These are phyloP conservation scores for Hyphopichia wangnamkhiaoensis DNA, from an alignment of 1,139 yeast genomes.

Conservation along the genomic window DNA sequence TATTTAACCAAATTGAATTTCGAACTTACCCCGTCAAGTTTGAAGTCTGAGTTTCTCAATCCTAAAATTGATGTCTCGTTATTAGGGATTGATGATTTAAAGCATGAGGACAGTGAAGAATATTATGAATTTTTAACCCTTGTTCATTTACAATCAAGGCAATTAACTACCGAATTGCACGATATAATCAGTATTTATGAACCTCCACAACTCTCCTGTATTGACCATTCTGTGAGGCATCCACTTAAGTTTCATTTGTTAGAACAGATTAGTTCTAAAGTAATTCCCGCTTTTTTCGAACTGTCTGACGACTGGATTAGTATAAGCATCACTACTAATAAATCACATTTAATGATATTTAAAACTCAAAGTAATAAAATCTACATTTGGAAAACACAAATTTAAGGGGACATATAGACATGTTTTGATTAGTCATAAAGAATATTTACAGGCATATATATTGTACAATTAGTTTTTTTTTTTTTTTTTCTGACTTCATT, in stretches of 20 bases:
- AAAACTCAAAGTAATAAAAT: background rate
- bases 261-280: background rate
- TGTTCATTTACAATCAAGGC: slow-evolving; percentile 17
- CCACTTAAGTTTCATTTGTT: background rate
- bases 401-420: too few relatives aligned
- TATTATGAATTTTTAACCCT: slow-evolving; percentile 21
- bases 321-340: background rate
- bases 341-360: background rate
- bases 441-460: background rate
- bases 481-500: background rate
- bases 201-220: slow-evolving; percentile 12
- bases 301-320: background rate
- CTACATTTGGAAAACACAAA: slow-evolving; percentile 1
- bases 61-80: background rate
- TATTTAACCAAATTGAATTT: background rate
- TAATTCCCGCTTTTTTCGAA: background rate
- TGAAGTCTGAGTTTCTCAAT: background rate
- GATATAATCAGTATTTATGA: slow-evolving; percentile 16
- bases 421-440: too few relatives aligned
- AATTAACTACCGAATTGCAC: slow-evolving; percentile 12
- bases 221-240: background rate
- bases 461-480: background rate
- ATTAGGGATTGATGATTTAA: background rate
- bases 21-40: too few relatives aligned
- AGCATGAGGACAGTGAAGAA: background rate